Base-by-base conservation (phyloP, 75 land plant genomes). In the Pseudotsuga menziesii region DNA sequence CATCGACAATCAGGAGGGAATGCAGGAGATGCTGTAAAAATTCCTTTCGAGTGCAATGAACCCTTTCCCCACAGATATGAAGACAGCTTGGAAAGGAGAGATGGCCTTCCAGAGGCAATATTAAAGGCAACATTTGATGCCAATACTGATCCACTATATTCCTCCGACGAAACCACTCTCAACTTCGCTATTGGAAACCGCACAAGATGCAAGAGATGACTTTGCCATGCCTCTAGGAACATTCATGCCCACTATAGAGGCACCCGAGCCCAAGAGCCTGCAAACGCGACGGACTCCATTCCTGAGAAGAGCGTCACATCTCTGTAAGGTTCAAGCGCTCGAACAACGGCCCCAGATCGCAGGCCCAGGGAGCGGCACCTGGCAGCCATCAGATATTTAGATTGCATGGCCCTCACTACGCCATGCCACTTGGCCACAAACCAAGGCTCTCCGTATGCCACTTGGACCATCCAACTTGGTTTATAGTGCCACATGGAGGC, bases 1-100 rank as follows among this genome's bases (percentile, higher is more conserved):
- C 76, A 56, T 78, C 76, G 7, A 72, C 39, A 19, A 78, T 73
- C 19, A 78, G 57, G 35, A 78, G 80, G 58, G 59, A 72, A 19
- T 75, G 80, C 15, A 73, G 35, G 14, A 19, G 20, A 48, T 20
- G 22, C 19, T 78, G 26, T 11, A 73, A 52, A 12, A 9, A 27
- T 67, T 73, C 76, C 80, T 55, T 22, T 36, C 7, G 27, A 78
- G 55, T n/a, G 75, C 80, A 57, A 56, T 29, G 16, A 52, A 35
- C 22, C 80, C 75, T 73, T 73, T 76, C 14, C 32, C 76, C 20
- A 22, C 57, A 54, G 80, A 52, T 5, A 22, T 72, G 58, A 78
- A 78, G 20, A n/a, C 22, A n/a, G 23, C 25, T 29, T 29, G 59
- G 12, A 25, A 78, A 29, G 17, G 13, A 44, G 57, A 41, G 32